phyloP scores from a whole-genome alignment of 495 filamentous ascomycete genomes.

The Aspergillus ellipticus region DNA sequence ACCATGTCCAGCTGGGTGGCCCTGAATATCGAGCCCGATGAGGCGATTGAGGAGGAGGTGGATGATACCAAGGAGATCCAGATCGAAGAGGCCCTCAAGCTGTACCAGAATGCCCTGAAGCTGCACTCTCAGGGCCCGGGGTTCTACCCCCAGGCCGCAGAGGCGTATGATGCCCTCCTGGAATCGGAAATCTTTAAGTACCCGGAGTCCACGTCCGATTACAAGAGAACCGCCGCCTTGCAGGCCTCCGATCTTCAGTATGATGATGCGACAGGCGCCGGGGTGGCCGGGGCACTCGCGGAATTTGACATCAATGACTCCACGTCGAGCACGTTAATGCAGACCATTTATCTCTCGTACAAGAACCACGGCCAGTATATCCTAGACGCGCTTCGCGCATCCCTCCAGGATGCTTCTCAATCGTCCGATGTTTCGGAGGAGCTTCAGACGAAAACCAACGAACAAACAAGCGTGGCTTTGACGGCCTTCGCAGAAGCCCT shows the following conservation, averaged over 20 bases:
- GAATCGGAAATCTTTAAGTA: slow-evolving; percentile 91
- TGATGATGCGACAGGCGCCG: slow-evolving; percentile 37
- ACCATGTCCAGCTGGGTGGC: slow-evolving; percentile 63
- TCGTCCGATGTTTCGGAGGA: slow-evolving; percentile 35
- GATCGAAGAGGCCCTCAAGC: slow-evolving; percentile 95
- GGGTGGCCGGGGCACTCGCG: slow-evolving; percentile 39
- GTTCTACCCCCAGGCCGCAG: slow-evolving; percentile 69
- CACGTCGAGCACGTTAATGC: slow-evolving; percentile 73
- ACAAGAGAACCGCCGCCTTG: slow-evolving; percentile 57
- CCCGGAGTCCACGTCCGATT: slow-evolving; percentile 77
- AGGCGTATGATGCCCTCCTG: slow-evolving; percentile 82
- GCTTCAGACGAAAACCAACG: slow-evolving; percentile 24
- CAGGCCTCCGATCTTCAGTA: slow-evolving; percentile 50
- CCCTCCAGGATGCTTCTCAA: slow-evolving; percentile 22
- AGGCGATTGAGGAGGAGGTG: slow-evolving; percentile 82
- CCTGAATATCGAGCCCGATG: slow-evolving; percentile 89
- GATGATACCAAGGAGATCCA: slow-evolving; percentile 95
- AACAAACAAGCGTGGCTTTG: slow-evolving; percentile 40
- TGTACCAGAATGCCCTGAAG: slow-evolving; percentile 89
- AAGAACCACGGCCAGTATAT: slow-evolving; percentile 93
- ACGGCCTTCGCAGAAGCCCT: slow-evolving; percentile 70
- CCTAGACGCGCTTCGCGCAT: slow-evolving; percentile 65
- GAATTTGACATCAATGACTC: slow-evolving; percentile 54
- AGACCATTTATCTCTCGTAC: slow-evolving; percentile 86
- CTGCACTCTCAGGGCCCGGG: slow-evolving; percentile 81